Base-by-base conservation (phyloP, 352 stramenopile genomes). In the Blastocystis sp. region DNA sequence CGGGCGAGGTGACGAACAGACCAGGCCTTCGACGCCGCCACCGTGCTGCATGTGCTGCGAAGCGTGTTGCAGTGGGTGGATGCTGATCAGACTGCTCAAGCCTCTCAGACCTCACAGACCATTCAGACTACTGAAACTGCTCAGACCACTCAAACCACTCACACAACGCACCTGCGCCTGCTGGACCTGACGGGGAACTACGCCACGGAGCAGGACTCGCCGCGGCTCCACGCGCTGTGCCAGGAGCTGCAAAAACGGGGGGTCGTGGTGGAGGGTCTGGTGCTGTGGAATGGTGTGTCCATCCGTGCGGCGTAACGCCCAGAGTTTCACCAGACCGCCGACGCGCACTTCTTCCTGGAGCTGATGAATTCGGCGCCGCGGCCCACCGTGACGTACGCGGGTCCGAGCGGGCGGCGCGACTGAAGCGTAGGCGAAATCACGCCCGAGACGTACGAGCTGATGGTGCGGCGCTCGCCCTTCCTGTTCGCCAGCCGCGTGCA, bases 361-460 rank as follows among this genome's bases (percentile, higher is more conserved):
- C 40, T 79, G 9, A 61, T 61, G 41, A 79, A 79, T 61, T 14
- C 28, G 23, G 21, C n/a, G 9, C 43, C 34, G 21, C 69, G 11
- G 11, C 43, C 43, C 4, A 28, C 61, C 56, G 21, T 79, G 19
- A 11, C 17, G n/a, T 79, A 79, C 48, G 61, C 45, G 4, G 17
- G 69, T 79, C 38, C 11, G 59, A 17, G 5, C 34, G 38, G 0
- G 34, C 10, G 59, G 9, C n/a, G 59, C 5, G 19, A 64, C 64
- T 81, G 28, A 40, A 21, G 41, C 17, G 43, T 81, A 81, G 71
- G 43, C 5, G 38, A n/a, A 17, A 62, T 81, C 66, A 38, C 28
- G 14, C 11, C 23, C 21, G 48, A 53, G 28, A 64, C 71, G 0
- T 41, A 53, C 19, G 9, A 28, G 48, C 28, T 62, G 34, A 81